A percentile compares a stretch with the other conserved stretches of the same genome.
These are phyloP conservation scores for Solanum ossicruentum DNA, from an alignment of 257 asterid species.

Conservation along the genomic window DNA sequence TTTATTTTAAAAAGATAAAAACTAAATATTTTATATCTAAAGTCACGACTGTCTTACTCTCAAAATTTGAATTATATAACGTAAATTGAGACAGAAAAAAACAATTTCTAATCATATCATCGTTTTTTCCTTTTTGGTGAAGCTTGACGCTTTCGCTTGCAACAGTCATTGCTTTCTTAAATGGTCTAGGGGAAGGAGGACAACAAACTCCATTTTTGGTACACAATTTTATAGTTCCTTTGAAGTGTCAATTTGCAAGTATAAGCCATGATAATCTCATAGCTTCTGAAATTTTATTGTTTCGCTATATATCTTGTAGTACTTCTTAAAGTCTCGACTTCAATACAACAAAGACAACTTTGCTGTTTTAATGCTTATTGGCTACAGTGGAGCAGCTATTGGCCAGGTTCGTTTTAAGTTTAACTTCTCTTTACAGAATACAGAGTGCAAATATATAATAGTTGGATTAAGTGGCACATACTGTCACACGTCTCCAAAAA, in stretches of 20 bases:
- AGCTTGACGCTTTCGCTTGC: slow-evolving; percentile 41
- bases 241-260: neutral
- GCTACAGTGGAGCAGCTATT: slow-evolving; percentile 36
- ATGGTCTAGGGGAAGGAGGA: slow-evolving; percentile 59
- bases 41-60: no score
- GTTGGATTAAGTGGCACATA: neutral
- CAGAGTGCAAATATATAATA: neutral
- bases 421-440: neutral
- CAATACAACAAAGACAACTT: slow-evolving; percentile 49
- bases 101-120: neutral
- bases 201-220: slow-evolving; percentile 43
- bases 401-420: slow-evolving; percentile 21
- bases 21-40: no score
- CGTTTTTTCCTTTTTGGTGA: slow-evolving; percentile 1
- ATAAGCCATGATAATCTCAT: neutral
- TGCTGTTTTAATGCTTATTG: slow-evolving; percentile 52
- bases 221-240: neutral
- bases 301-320: slow-evolving; percentile 21
- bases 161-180: slow-evolving; percentile 44
- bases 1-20: no score
- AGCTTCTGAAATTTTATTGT: neutral
- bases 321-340: slow-evolving; percentile 48
- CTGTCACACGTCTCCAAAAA: no score
- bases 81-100: no score
- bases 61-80: neutral